These are phyloP conservation scores for Epichloe festucae DNA, from an alignment of 2,329 filamentous ascomycete species.

Conservation along the genomic window DNA sequence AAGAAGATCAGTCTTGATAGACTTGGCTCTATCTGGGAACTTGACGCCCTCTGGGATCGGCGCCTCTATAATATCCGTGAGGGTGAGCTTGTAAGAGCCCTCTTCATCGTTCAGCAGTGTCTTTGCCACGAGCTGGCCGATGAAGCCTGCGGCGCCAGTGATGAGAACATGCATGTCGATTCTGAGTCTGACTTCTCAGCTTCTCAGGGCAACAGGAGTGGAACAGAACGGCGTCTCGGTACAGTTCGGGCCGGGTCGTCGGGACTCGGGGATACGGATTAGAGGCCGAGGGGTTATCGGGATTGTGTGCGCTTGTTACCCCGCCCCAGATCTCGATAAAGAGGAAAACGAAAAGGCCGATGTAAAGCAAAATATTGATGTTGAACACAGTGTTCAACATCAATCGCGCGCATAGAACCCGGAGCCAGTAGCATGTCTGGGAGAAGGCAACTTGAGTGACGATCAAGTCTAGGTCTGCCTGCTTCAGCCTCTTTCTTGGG, in stretches of 20 bases:
- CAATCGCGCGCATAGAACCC: neutral
- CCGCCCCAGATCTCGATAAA: neutral
- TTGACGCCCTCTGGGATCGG: constrained; percentile 26
- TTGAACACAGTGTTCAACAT: neutral
- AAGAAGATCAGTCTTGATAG: constrained; percentile 7
- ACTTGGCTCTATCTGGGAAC: constrained; percentile 14
- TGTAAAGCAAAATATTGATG: neutral
- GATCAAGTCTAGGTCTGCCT: too few relatives aligned
- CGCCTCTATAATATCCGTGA: constrained; percentile 42
- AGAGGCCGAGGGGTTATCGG: neutral
- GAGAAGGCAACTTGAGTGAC: too few relatives aligned
- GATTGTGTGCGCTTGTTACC: neutral
- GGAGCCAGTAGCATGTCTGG: too few relatives aligned
- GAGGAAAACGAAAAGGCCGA: neutral
- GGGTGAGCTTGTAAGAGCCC: constrained; percentile 27
- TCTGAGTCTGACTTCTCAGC: neutral
- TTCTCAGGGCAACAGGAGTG: too few relatives aligned
- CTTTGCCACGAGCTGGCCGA: constrained; percentile 44
- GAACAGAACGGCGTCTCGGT: too few relatives aligned
- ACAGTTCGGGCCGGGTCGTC: too few relatives aligned
- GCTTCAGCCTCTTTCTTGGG: too few relatives aligned
- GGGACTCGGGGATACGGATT: too few relatives aligned
- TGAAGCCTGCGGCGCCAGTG: constrained; percentile 48
- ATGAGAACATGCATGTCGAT: constrained; percentile 33
- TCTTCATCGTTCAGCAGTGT: constrained; percentile 30